phyloP scores from a whole-genome alignment of 1,284 basidiomycete genomes.

The Malassezia slooffiae region DNA sequence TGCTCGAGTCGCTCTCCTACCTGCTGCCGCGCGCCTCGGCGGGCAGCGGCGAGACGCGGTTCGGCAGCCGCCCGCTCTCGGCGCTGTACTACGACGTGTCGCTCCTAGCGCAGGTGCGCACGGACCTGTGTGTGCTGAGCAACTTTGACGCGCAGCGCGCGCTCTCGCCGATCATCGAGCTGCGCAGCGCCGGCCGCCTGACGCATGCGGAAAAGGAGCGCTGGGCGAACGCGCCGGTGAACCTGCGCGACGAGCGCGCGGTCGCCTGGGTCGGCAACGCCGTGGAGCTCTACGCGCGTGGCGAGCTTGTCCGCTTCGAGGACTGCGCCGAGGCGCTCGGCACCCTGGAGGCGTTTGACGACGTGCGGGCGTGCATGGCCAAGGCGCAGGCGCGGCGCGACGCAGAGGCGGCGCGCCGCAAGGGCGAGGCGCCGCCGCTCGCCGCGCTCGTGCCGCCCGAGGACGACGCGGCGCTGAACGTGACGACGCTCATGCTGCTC shows the following conservation, averaged over 20 bases:
- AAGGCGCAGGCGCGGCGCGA: slow-evolving; percentile 1
- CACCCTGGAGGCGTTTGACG: slow-evolving; percentile 47
- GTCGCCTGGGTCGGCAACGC: slow-evolving; percentile 46
- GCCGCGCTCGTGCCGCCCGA: slow-evolving; percentile 11
- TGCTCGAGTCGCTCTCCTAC: slow-evolving; percentile 45
- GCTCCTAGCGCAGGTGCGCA: slow-evolving; percentile 52
- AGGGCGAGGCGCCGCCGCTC: slow-evolving; percentile 10
- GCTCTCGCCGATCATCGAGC: slow-evolving; percentile 44
- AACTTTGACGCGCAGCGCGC: slow-evolving; percentile 45
- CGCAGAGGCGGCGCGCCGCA: neutral
- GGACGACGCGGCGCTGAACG: slow-evolving; percentile 20
- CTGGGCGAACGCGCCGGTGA: slow-evolving; percentile 51
- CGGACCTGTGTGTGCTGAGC: slow-evolving; percentile 50
- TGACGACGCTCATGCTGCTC: slow-evolving; percentile 51
- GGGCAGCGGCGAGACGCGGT: slow-evolving; percentile 26
- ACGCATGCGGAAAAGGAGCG: slow-evolving; percentile 52
- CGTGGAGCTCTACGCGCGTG: slow-evolving; percentile 46
- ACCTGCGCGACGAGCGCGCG: slow-evolving; percentile 49
- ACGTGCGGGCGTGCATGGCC: neutral
- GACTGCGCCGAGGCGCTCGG: slow-evolving; percentile 45
- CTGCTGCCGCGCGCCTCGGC: slow-evolving; percentile 46
- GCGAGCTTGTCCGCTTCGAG: slow-evolving; percentile 47
- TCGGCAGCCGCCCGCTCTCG: slow-evolving; percentile 40
- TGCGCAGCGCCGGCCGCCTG: slow-evolving; percentile 49
- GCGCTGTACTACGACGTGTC: slow-evolving; percentile 51